Evolutionary conservation across 129 eudicot genomes (phyloP).

Genomic region (Centella asiatica): DNA sequence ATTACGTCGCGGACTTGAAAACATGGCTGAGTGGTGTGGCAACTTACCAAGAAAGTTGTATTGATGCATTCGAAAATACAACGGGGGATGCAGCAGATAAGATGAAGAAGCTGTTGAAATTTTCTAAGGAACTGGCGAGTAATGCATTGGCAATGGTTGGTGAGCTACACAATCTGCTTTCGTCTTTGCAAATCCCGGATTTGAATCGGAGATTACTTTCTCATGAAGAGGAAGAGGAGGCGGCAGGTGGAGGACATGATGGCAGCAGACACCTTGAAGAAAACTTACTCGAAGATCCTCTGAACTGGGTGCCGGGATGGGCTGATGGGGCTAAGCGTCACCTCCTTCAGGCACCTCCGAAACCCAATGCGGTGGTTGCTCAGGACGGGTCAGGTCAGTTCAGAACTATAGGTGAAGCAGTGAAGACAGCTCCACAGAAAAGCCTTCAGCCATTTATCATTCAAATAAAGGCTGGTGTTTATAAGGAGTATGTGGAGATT

Average conservation of each 20-base stretch:
- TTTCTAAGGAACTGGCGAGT: slow-evolving; percentile 27
- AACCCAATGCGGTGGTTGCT: slow-evolving; percentile 44
- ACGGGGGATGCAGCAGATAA: slow-evolving; percentile 23
- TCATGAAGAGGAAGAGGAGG: background rate
- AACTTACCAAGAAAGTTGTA: slow-evolving; percentile 53
- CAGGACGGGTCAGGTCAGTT: slow-evolving; percentile 48
- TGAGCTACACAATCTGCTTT: slow-evolving; percentile 10
- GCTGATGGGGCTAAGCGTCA: slow-evolving; percentile 13
- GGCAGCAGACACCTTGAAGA: background rate
- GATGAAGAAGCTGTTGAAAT: slow-evolving; percentile 32
- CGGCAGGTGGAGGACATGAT: background rate
- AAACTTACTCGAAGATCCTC: no score
- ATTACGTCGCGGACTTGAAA: slow-evolving; percentile 29
- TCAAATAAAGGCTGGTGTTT: slow-evolving; percentile 52
- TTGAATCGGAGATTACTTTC: background rate
- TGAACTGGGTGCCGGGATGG: background rate
- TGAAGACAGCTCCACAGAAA: slow-evolving; percentile 17
- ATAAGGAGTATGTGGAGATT: slow-evolving; percentile 41
- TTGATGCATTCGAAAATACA: slow-evolving; percentile 40
- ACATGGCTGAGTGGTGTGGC: slow-evolving; percentile 54
- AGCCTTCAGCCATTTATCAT: slow-evolving; percentile 33
- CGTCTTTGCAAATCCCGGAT: background rate
- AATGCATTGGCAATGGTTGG: slow-evolving; percentile 44
- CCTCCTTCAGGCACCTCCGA: slow-evolving; percentile 18
- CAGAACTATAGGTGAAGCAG: slow-evolving; percentile 37